These are phyloP conservation scores for Bipolaris victoriae DNA, from an alignment of 2,329 filamentous ascomycete genomes.

Conservation along the genomic window DNA sequence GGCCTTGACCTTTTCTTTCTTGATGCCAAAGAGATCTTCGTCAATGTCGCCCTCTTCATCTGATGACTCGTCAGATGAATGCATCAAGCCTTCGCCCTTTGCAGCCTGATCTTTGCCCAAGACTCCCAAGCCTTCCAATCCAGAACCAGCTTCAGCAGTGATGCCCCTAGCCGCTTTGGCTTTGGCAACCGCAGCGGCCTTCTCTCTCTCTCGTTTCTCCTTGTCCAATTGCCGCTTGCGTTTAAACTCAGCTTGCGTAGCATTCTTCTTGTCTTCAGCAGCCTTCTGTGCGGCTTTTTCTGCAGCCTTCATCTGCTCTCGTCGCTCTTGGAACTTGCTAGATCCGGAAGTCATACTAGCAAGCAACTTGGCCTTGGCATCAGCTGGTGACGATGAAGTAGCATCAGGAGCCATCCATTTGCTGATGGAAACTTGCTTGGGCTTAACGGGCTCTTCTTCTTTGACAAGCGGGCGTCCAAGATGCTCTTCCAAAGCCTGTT, in stretches of 20 bases:
- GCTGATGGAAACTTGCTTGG: constrained; percentile 51
- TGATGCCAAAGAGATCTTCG: constrained; percentile 70
- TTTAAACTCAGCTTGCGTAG: constrained; percentile 62
- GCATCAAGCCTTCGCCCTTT: constrained; percentile 86
- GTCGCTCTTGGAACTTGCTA: constrained; percentile 38
- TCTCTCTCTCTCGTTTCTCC: constrained; percentile 74
- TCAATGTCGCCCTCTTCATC: constrained; percentile 64
- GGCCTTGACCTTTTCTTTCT: constrained; percentile 53
- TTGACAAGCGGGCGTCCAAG: constrained; percentile 48
- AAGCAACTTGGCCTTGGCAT: constrained; percentile 38
- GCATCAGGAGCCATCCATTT: constrained; percentile 48
- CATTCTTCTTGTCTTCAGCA: constrained; percentile 34
- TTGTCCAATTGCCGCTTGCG: constrained; percentile 76
- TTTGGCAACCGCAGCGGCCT: constrained; percentile 73
- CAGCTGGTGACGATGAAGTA: constrained; percentile 24
- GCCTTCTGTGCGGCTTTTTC: constrained; percentile 37
- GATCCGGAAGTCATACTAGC: constrained; percentile 37
- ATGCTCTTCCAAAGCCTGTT: constrained; percentile 63
- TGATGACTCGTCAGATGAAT: constrained; percentile 72
- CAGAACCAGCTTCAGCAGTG: constrained; percentile 79
- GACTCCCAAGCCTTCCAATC: constrained; percentile 72
- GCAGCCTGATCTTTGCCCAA: constrained; percentile 79
- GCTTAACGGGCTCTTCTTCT: constrained; percentile 41
- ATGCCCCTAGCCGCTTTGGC: constrained; percentile 64
- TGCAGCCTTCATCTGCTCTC: constrained; percentile 30